Conservation (phyloP, 108 stramenopile genomes). For the Bacterosira constricta region DNA sequence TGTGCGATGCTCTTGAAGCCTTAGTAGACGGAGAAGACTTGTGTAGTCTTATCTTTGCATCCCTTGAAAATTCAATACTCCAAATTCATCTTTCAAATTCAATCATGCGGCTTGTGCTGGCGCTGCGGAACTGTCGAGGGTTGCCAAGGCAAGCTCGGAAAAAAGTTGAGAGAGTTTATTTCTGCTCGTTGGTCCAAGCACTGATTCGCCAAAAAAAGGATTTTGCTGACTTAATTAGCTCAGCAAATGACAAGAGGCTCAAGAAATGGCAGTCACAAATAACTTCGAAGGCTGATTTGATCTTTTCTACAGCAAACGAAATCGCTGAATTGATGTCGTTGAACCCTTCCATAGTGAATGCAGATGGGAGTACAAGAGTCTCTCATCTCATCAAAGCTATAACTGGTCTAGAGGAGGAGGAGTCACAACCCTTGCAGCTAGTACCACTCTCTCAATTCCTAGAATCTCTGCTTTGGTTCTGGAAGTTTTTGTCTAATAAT, state of each 20-base stretch:
- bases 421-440: background rate
- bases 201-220: constrained; percentile 16
- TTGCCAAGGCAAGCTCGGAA: background rate
- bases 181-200: constrained; percentile 27
- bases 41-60: constrained; percentile 1
- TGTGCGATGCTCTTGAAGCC: background rate
- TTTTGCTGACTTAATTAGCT: constrained; percentile 21
- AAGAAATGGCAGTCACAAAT: constrained; percentile 48
- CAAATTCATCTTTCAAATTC: constrained; percentile 23
- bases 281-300: constrained; percentile 41
- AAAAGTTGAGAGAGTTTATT: constrained; percentile 28
- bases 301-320: constrained; percentile 50
- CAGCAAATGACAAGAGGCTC: constrained; percentile 45
- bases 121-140: constrained; percentile 4
- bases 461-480: constrained; percentile 62
- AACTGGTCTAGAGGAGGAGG: background rate
- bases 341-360: constrained; percentile 42
- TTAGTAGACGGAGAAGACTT: background rate
- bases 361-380: constrained; percentile 22
- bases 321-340: constrained; percentile 58
- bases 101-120: constrained; percentile 22
- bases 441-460: constrained; percentile 32
- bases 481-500: constrained; percentile 50
- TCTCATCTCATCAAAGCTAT: constrained; percentile 47
- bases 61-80: background rate